Evolutionary conservation across 441 rosid species (phyloP).

Genomic region (Rhodomyrtus psidioides): DNA sequence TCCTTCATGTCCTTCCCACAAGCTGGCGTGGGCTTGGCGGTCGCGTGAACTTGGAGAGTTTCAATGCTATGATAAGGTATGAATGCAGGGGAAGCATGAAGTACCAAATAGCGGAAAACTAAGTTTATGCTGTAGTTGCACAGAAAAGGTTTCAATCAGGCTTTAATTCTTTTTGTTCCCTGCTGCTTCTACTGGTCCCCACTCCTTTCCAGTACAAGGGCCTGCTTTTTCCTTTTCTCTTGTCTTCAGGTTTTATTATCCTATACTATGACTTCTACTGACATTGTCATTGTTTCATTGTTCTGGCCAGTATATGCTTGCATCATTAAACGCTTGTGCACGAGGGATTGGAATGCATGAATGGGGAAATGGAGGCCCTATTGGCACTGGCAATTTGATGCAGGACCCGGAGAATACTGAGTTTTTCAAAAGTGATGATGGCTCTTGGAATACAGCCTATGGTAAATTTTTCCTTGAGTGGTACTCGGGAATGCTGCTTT

Average conservation of each 20-base stretch:
- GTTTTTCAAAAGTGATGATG: slow-evolving; percentile 29
- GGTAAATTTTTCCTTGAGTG: slow-evolving; percentile 41
- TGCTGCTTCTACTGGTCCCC: not conserved
- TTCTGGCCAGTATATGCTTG: slow-evolving; percentile 34
- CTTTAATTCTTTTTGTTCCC: not conserved
- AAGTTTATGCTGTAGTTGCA: not conserved
- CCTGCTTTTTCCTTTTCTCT: not conserved
- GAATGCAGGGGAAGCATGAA: not conserved
- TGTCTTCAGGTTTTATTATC: not conserved
- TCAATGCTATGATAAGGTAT: slow-evolving; percentile 53
- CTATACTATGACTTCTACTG: not conserved
- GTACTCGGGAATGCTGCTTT: slow-evolving; percentile 41
- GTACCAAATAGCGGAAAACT: not conserved
- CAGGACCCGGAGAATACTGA: slow-evolving; percentile 32
- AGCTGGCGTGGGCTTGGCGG: slow-evolving; percentile 27
- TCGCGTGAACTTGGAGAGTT: slow-evolving; percentile 39
- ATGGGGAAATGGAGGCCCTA: slow-evolving; percentile 39
- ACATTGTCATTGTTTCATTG: slow-evolving; percentile 1
- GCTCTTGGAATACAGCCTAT: slow-evolving; percentile 36
- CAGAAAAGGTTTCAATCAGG: not conserved
- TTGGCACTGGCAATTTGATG: slow-evolving; percentile 21
- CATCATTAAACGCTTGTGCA: slow-evolving; percentile 34
- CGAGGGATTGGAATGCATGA: slow-evolving; percentile 25
- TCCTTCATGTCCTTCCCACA: slow-evolving; percentile 36
- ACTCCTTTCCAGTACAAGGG: not conserved